Percentiles rank a stretch among this genome's conserved stretches.
Evolutionary conservation across 2,329 filamentous ascomycete genomes (phyloP).

Genomic region (Claviceps sp.): DNA sequence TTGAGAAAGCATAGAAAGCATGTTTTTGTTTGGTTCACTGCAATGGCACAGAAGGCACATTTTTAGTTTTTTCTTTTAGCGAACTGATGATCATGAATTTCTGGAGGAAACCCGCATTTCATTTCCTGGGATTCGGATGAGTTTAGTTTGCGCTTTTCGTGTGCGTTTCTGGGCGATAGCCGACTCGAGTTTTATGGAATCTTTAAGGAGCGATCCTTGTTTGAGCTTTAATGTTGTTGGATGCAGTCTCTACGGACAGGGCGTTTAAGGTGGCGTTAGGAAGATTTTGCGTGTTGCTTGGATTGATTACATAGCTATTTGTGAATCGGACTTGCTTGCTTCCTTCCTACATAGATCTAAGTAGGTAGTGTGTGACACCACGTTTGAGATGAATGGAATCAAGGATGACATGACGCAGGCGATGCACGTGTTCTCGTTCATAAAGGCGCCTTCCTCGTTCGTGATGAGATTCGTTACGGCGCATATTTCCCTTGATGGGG

Average conservation of each 20-base stretch:
- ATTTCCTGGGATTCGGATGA: neutral
- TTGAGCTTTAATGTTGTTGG: neutral
- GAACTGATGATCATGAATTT: neutral
- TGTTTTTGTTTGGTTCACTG: constrained; percentile 3
- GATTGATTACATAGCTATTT: neutral
- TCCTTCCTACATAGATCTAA: constrained; percentile 8
- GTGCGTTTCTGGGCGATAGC: neutral
- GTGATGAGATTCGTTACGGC: too few relatives aligned
- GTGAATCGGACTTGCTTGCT: neutral
- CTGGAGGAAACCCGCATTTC: neutral
- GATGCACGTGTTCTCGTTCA: neutral
- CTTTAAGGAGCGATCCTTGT: too few relatives aligned
- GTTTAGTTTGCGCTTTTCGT: neutral
- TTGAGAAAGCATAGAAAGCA: neutral
- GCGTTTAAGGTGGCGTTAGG: constrained; percentile 5
- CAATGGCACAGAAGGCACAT: constrained; percentile 2
- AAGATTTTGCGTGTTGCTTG: neutral
- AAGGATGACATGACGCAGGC: neutral
- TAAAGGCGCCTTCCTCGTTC: too few relatives aligned
- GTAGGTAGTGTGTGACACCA: constrained; percentile 6
- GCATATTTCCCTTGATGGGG: too few relatives aligned
- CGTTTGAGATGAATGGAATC: constrained; percentile 5
- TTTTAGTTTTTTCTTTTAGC: neutral
- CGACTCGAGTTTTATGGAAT: too few relatives aligned
- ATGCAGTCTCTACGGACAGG: neutral